Evolutionary conservation across 331 rosid species (phyloP), one percentile per base, ranked within the genome.

Genomic region (Quercus tomentella): DNA sequence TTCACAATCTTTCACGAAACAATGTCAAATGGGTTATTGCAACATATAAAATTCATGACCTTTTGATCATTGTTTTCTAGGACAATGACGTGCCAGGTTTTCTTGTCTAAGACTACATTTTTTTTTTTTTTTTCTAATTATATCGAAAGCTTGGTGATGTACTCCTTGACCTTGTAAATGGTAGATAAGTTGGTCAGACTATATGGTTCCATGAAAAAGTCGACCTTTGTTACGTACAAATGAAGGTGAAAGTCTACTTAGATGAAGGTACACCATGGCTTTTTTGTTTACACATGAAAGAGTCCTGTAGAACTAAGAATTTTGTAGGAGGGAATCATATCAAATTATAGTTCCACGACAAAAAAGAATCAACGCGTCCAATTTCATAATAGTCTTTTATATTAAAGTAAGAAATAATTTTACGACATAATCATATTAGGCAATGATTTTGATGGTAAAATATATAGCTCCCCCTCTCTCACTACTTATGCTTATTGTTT

Each of bases 1-100:
- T 77, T 43, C 57, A 72, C 22, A 56, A 7, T 63, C 71, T 23
- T 82, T 30, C 77, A 57, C n/a, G 61, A 54, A 66, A 65, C 79
- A 80, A 33, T 68, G 49, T 73, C 73, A 30, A 70, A 41, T 79
- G 17, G 56, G 14, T 30, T n/a, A 30, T 31, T n/a, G 49, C 54
- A 49, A 43, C 72, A 79, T 65, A 14, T 74, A 66, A 18, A 77
- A 77, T 20, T 60, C n/a, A 20, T 33, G 52, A 72, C 28, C 23
- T 35, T 41, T 41, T 49, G 10, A 22, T 58, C 14, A 23, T 58
- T 22, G 12, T 3, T 58, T 22, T 58, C 30, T 58, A 11, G 17
- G 54, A 49, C 5, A 49, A 49, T 49, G 54, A 49, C 18, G 54
- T 12, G 54, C 54, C 54, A 49, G 15, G 54, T 49, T 49, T 58